Evolutionary conservation across 2,329 filamentous ascomycete species (phyloP).

Genomic region (Lachnellula arida): DNA sequence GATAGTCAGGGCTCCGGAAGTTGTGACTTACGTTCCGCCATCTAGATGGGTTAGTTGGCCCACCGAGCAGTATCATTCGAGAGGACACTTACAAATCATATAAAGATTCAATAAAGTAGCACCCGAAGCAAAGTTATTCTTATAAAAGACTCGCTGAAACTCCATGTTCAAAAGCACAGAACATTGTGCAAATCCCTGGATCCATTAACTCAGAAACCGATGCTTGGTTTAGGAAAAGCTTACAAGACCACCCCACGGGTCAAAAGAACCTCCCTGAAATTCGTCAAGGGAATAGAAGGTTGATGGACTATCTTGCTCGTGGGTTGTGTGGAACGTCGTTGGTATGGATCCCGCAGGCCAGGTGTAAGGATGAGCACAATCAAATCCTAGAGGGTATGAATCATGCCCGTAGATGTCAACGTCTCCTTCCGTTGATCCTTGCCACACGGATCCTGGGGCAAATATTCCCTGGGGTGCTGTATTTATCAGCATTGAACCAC

Average conservation of each 20-base stretch:
- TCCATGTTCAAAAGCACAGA: constrained; percentile 63
- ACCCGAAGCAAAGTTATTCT: constrained; percentile 65
- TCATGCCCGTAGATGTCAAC: constrained; percentile 37
- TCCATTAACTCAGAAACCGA: constrained; percentile 2
- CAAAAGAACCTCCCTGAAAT: constrained; percentile 68
- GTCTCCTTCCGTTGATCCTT: constrained; percentile 28
- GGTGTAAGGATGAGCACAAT: constrained; percentile 42
- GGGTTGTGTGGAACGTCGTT: constrained; percentile 48
- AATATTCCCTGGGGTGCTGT: constrained; percentile 21
- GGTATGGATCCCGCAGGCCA: constrained; percentile 58
- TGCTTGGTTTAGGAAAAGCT: constrained; percentile 1
- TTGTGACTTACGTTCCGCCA: constrained; percentile 56
- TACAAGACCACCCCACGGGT: constrained; percentile 64
- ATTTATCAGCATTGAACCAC: neutral
- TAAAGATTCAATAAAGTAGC: constrained; percentile 68
- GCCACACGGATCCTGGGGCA: constrained; percentile 24
- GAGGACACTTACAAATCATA: constrained; percentile 50
- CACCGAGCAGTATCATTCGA: constrained; percentile 28
- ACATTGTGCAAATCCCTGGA: constrained; percentile 60
- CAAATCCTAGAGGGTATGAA: constrained; percentile 41
- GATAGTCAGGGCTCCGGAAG: neutral
- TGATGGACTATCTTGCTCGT: constrained; percentile 56
- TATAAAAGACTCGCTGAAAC: constrained; percentile 74
- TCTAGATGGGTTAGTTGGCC: constrained; percentile 41
- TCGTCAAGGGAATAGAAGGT: constrained; percentile 59